Evolutionary conservation across 192 early-diverging fungal species (phyloP), one percentile per base, ranked within the genome.

Genomic region (Bifiguratus adelaidae): DNA sequence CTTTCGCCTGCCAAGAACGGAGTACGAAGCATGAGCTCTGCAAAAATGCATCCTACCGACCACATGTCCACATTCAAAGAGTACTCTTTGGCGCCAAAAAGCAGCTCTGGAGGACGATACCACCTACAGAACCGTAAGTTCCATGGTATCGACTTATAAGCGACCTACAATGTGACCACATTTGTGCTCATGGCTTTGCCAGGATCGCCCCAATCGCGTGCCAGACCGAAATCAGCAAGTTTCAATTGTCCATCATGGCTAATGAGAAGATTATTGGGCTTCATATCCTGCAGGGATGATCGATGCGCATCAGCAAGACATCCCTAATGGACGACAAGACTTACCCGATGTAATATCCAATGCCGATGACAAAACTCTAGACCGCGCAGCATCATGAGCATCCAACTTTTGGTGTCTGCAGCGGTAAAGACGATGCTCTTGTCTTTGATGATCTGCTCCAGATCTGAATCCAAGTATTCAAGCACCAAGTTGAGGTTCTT

Each of bases 21-120:
- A 9, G 81, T 78, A 19, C 96, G 76, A 49, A 95, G 59, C 74
- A 95, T 77, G 11, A 99, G 79, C 50, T 99, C 96, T 6, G 93
- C 96, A 85, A 99, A 99, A 27, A 99, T 93, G 52, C 96, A 97
- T 15, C 93, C 96, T 19, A 90, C 81, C 0, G 93, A 77, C 96
- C 96, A 99, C 11, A 99, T 93, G 53, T 99, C 96, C 8, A 97
- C 82, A 0, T 80, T 82, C 7, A 78, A 83, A 0, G 86, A 81
- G 51, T 97, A 99, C 41, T 88, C 76, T 40, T 78, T 78, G 3
- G 92, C 86, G 3, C 89, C 89, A 50, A 97, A 77, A 15, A 99
- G 57, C 3, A 99, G 76, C 56, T 99, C 96, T 2, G 96, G 96
- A 3, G 91, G 74, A 21, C 96, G 81, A 62, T 99, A 99, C 93